A percentile compares a stretch with the other conserved stretches of the same genome.
Evolutionary conservation across 306 rosid species (phyloP).

Genomic region (Trifolium fragiferum): DNA sequence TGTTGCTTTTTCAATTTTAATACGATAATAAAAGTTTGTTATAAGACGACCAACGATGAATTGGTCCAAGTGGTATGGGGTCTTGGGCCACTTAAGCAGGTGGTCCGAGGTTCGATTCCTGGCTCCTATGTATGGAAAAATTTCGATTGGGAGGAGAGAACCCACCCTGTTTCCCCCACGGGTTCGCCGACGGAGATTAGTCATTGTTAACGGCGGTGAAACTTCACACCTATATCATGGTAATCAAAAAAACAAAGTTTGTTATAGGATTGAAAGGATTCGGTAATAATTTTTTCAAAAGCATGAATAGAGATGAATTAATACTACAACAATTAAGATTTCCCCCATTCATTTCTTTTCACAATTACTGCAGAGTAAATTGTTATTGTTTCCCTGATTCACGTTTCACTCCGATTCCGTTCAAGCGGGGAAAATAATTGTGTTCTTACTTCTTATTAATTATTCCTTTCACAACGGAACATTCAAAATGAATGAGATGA

Average conservation of each 20-base stretch:
- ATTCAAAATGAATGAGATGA: slow-evolving; percentile 28
- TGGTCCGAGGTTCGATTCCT: too few relatives aligned
- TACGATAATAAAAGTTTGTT: neutral
- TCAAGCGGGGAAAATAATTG: neutral
- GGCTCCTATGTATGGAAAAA: too few relatives aligned
- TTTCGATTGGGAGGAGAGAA: too few relatives aligned
- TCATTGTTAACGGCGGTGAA: too few relatives aligned
- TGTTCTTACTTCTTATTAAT: neutral
- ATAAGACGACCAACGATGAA: too few relatives aligned
- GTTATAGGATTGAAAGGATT: slow-evolving; percentile 6
- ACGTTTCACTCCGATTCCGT: slow-evolving; percentile 12
- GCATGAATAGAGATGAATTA: slow-evolving; percentile 14
- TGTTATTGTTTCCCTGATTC: slow-evolving; percentile 12
- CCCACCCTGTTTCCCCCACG: too few relatives aligned
- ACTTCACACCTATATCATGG: too few relatives aligned
- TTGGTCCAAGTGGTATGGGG: too few relatives aligned
- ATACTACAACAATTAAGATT: neutral
- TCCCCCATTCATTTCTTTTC: slow-evolving; percentile 5
- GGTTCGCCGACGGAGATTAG: too few relatives aligned
- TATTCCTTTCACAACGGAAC: slow-evolving; percentile 5
- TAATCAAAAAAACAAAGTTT: too few relatives aligned
- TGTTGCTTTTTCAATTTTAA: slow-evolving; percentile 6
- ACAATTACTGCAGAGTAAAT: slow-evolving; percentile 10
- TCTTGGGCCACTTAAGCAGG: too few relatives aligned
- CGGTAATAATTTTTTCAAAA: neutral